phyloP scores from a whole-genome alignment of 179 eudicot genomes.

The Silene noctiflora region DNA sequence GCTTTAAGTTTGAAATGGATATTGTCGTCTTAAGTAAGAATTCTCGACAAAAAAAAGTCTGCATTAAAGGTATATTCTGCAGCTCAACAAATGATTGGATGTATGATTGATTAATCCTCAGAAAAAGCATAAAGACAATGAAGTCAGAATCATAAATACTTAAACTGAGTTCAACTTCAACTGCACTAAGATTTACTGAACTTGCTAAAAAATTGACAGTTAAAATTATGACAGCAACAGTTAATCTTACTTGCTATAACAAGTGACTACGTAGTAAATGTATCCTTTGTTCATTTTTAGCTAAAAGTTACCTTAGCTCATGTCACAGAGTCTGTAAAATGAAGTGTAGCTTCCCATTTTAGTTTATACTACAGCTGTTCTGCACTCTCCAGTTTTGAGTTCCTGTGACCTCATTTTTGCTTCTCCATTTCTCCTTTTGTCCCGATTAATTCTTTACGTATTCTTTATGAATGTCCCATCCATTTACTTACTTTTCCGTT shows the following conservation, averaged over 20 bases:
- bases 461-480: no score
- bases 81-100: slow-evolving; percentile 6
- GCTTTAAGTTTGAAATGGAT: no score
- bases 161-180: neutral
- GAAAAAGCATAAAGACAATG: neutral
- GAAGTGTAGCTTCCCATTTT: slow-evolving; percentile 1
- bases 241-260: neutral
- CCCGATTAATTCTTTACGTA: no score
- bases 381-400: slow-evolving; percentile 12
- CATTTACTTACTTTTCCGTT: neutral
- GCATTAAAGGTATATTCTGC: neutral
- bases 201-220: slow-evolving; percentile 11
- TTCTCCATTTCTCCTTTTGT: neutral
- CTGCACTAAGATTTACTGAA: neutral
- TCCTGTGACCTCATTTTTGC: neutral
- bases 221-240: slow-evolving; percentile 12
- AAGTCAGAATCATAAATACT: neutral
- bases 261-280: neutral
- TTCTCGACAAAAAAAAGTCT: no score
- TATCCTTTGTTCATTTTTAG: slow-evolving; percentile 11
- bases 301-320: neutral
- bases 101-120: neutral
- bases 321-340: neutral
- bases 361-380: slow-evolving; percentile 19
- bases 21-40: no score